Base-by-base conservation (phyloP, 164 flowering plant species). In the Liquidambar formosana region DNA sequence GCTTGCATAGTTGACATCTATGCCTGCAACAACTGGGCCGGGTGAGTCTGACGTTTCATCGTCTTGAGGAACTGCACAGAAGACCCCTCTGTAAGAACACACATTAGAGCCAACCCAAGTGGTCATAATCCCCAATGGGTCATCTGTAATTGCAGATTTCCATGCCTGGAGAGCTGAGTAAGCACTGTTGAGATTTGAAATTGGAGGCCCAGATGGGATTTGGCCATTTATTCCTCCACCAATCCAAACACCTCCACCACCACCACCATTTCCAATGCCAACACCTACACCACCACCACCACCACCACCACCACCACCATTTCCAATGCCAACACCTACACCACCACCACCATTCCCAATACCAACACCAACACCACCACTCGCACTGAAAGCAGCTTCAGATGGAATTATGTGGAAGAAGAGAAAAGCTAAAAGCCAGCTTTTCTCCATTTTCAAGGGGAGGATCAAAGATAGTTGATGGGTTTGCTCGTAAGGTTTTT, bases 101-200 rank as follows among this genome's bases (percentile, higher is more conserved):
- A 95, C 97, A 81, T 92, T 75, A 4, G 84, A 5, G 67, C 99
- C 99, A 8, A 79, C 86, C 99, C 99, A 94, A 1, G 84, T 77
- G 41, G 33, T 44, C 52, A 85, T 63, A 57, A 88, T 68, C 57
- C 83, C 83, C 8, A 44, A n/a, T 61, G 99, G 97, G 77, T 94
- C 99, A 18, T 84, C 88, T 25, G 86, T 79, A 8, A 94, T 91
- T 41, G 97, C 92, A 15, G 85, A 78, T 82, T 91, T 94, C 99
- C 99, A 94, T 57, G 97, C 82, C 65, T 94, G 99, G 14, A 94
- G 86, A 59, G 96, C 97, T 60, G 80, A 73, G 83, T 82, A 88
- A 1, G 97, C 92, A 25, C 28, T 73, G 49, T 54, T 43, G 5
- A 75, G 79, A 13, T 46, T 82, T 70, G 88, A 51, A 28, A n/a